Evolutionary conservation across 148 eudicot species (phyloP).

Genomic region (Drosera capensis): DNA sequence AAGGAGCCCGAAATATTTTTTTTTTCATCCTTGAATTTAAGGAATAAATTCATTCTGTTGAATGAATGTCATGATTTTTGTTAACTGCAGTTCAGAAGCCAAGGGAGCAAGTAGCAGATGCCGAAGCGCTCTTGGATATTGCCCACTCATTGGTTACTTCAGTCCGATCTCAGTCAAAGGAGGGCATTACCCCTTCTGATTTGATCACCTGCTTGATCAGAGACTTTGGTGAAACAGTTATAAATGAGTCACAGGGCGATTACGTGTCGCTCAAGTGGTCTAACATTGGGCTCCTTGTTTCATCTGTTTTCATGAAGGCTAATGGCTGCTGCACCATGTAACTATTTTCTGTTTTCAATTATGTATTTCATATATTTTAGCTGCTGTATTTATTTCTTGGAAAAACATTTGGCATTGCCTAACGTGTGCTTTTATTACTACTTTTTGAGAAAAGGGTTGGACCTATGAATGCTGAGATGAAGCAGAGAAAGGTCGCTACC

Average conservation of each 20-base stretch:
- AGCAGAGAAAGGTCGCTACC: conserved; percentile 21
- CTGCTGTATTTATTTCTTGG: too few species aligned
- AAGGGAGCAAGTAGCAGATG: conserved; percentile 62
- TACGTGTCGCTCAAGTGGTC: conserved; percentile 23
- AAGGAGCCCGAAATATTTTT: too few species aligned
- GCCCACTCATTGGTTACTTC: conserved; percentile 21
- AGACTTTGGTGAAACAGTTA: conserved; percentile 12
- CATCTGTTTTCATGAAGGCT: conserved; percentile 25
- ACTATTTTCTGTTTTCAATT: too few species aligned
- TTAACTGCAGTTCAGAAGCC: conserved; percentile 42
- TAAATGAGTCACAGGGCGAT: conserved; percentile 4
- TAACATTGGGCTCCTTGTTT: conserved; percentile 30
- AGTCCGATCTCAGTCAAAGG: conserved; percentile 20
- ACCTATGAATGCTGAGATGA: conserved; percentile 33
- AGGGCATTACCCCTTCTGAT: conserved; percentile 33
- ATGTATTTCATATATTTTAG: too few species aligned
- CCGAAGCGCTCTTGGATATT: conserved; percentile 39
- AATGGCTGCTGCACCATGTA: conserved; percentile 35
- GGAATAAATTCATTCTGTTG: too few species aligned
- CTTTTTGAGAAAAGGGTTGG: conserved; percentile 47
- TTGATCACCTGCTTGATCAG: conserved; percentile 31
- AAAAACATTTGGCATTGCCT: too few species aligned
- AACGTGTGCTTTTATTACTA: conserved; percentile 10
- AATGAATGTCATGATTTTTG: too few species aligned
- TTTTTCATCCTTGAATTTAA: too few species aligned